A percentile compares a stretch with the other conserved stretches of the same genome.
These are phyloP conservation scores for Centella asiatica DNA, from an alignment of 129 eudicot genomes.

Conservation along the genomic window DNA sequence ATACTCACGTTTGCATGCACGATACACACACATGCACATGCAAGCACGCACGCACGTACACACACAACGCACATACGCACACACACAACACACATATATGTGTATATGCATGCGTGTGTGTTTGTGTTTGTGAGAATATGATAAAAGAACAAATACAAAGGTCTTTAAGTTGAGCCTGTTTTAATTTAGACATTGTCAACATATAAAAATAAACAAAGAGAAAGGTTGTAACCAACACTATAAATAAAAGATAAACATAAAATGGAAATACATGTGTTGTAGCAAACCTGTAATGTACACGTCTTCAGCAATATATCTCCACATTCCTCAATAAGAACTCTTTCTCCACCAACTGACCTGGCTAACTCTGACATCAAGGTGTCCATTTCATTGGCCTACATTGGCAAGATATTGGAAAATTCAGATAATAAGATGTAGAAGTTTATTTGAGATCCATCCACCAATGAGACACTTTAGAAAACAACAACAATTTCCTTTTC, in stretches of 20 bases:
- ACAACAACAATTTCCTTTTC: no score
- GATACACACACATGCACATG: no score
- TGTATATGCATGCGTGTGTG: no score
- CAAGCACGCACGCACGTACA: no score
- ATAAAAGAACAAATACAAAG: no score
- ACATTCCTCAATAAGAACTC: constrained; percentile 49
- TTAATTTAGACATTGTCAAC: no score
- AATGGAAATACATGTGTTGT: not conserved
- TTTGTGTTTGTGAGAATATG: no score
- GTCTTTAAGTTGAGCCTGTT: no score
- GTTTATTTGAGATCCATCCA: not conserved
- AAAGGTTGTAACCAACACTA: not conserved
- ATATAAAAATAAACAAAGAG: no score
- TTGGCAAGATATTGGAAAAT: not conserved
- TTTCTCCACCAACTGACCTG: constrained; percentile 41
- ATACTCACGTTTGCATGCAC: no score
- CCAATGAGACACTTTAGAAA: not conserved
- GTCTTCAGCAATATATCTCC: constrained; percentile 49
- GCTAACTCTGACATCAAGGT: constrained; percentile 45
- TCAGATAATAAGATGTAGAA: not conserved
- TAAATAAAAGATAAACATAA: not conserved
- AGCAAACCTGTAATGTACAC: constrained; percentile 42
- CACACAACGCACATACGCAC: no score
- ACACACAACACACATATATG: no score
- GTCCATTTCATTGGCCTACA: constrained; percentile 78